These are phyloP conservation scores for Vairimorpha necatrix DNA, from an alignment of 371 early-diverging fungal species.

Conservation along the genomic window DNA sequence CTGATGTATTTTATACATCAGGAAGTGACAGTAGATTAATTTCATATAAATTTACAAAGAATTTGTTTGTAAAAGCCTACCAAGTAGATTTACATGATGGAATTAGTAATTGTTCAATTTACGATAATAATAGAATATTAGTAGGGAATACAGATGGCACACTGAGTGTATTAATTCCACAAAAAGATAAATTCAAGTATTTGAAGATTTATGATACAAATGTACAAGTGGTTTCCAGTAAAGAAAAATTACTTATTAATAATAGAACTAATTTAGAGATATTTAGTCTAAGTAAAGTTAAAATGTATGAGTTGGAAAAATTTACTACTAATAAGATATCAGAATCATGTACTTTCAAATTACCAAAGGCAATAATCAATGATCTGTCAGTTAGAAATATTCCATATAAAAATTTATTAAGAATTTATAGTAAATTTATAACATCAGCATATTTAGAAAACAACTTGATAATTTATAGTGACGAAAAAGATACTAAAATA, in stretches of 20 bases:
- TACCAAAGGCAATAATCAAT: neutral
- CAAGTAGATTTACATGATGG: conserved; percentile 37
- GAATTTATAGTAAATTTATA: neutral
- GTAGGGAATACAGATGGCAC: conserved; percentile 36
- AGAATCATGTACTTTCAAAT: neutral
- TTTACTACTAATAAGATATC: neutral
- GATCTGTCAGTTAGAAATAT: neutral
- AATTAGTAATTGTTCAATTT: conserved; percentile 30
- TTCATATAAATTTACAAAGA: conserved; percentile 13
- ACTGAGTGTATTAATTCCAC: neutral
- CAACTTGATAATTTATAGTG: neutral
- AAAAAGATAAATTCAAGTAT: conserved; percentile 14
- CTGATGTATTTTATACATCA: conserved; percentile 36
- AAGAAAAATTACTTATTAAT: neutral
- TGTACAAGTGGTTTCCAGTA: neutral
- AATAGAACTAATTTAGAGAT: neutral
- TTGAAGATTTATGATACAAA: conserved; percentile 26
- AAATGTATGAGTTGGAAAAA: neutral
- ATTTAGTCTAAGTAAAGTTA: neutral
- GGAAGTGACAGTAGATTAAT: conserved; percentile 43
- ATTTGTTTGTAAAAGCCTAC: conserved; percentile 25
- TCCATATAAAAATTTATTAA: neutral
- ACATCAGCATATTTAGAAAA: neutral
- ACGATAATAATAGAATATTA: conserved; percentile 21
- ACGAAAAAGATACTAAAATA: neutral